Evolutionary conservation across 305 asterid genomes (phyloP), one percentile per base, ranked within the genome.

Genomic region (Rubia peregrina): DNA sequence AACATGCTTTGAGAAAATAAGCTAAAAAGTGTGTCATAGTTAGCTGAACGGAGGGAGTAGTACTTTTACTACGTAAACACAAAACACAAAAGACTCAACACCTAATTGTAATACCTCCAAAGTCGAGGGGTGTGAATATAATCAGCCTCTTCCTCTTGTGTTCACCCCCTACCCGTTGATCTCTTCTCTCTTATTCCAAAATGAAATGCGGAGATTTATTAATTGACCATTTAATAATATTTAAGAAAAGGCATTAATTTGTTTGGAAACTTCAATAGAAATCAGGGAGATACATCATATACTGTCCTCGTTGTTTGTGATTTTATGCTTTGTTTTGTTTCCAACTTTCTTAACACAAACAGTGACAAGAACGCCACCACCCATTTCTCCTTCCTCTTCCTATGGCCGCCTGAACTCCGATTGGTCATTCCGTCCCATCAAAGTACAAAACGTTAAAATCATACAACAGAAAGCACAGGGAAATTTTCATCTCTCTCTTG

Each of bases 401-500:
- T 66, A 68, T 76, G 84, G 81, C 79, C 65, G 79, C 73, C 74
- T 74, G 73, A 79, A 70, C 71, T 77, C 75, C 38, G 24, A 19
- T 67, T 74, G n/a, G 60, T 75, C 71, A 11, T 66, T 73, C 71
- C 65, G 60, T 70, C 62, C 76, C 41, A 56, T 43, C 68, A 24
- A n/a, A 36, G n/a, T 65, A 44, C 51, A 70, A 69, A 70, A 53
- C 24, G 40, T 13, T 38, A 9, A 64, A 40, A 44, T 21, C 51
- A 38, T 16, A 61, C 11, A 38, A 55, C 61, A 6, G 10, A 22
- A 70, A 73, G 40, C 33, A 33, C 59, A 57, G 33, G 57, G 57
- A 74, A 42, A 51, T 38, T 71, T 22, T 22, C 62, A 8, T 8
- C 68, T 42, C 70, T 21, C 59, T 21, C 59, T 16, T 49, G 36